Percentiles rank a stretch among this genome's conserved stretches.
phyloP scores from a whole-genome alignment of 768 basidiomycete genomes.

The Phaeolepiota aurea region DNA sequence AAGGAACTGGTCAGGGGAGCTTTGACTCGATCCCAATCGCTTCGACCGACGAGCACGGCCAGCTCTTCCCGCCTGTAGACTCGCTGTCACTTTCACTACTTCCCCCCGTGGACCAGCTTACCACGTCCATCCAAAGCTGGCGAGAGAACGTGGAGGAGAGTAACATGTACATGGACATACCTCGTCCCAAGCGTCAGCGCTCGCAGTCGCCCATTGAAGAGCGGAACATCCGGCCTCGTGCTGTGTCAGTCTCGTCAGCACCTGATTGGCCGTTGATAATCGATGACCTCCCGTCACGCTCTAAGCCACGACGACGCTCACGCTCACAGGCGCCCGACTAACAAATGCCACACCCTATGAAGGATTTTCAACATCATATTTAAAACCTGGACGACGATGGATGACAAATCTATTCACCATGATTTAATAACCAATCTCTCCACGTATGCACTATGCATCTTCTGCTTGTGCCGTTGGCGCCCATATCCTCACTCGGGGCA shows the following conservation, averaged over 20 bases:
- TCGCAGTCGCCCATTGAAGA: slow-evolving; percentile 26
- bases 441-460: slow-evolving; percentile 1
- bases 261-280: background rate
- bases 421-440: background rate
- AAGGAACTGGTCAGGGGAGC: slow-evolving; percentile 43
- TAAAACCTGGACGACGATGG: background rate
- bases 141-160: slow-evolving; percentile 26
- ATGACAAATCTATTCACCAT: background rate
- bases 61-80: slow-evolving; percentile 24
- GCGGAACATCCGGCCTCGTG: slow-evolving; percentile 2
- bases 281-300: background rate
- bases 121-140: slow-evolving; percentile 27
- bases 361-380: background rate
- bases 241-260: background rate
- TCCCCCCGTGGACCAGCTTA: slow-evolving; percentile 14
- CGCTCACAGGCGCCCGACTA: background rate
- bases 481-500: background rate
- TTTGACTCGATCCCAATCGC: slow-evolving; percentile 37
- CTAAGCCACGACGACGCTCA: background rate
- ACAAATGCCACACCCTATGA: background rate
- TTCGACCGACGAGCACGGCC: slow-evolving; percentile 24
- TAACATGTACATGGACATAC: slow-evolving; percentile 5
- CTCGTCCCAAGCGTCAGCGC: slow-evolving; percentile 24
- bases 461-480: background rate
- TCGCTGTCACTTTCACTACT: slow-evolving; percentile 20